Percentiles rank a stretch among this genome's conserved stretches.
Evolutionary conservation across 495 filamentous ascomycete genomes (phyloP).

Genomic region (Penicillium antarcticum): DNA sequence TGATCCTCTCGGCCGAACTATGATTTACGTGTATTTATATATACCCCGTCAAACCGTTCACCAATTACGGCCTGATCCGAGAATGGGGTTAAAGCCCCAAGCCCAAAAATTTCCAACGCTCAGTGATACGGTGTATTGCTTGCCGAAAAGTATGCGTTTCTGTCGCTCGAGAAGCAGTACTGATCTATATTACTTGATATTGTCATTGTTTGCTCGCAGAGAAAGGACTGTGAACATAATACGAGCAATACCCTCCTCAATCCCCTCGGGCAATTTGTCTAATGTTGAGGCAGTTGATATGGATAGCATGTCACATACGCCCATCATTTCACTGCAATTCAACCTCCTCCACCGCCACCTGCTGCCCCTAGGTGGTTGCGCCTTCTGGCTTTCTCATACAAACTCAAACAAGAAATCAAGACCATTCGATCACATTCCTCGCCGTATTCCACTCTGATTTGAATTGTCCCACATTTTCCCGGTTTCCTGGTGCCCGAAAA

Average conservation of each 20-base stretch:
- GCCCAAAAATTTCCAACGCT: neutral
- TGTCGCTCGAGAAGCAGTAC: neutral
- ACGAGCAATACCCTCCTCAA: neutral
- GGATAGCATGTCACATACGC: too few species aligned
- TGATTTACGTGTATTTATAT: too few species aligned
- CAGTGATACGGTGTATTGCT: neutral
- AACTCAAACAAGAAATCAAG: constrained; percentile 18
- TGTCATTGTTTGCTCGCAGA: too few species aligned
- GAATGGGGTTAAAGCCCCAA: neutral
- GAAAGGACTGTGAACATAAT: too few species aligned
- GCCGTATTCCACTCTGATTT: constrained; percentile 23
- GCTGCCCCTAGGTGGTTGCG: constrained; percentile 4
- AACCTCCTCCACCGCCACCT: constrained; percentile 14
- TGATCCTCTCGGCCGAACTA: too few species aligned
- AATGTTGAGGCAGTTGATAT: too few species aligned
- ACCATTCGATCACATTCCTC: constrained; percentile 22
- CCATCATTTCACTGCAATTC: neutral
- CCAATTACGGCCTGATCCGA: neutral
- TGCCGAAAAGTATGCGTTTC: neutral
- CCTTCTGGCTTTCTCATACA: constrained; percentile 19
- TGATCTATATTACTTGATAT: neutral
- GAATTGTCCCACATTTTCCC: constrained; percentile 16
- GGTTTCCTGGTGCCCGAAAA: constrained; percentile 11
- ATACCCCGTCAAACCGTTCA: too few species aligned
- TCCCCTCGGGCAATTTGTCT: too few species aligned